phyloP scores from a whole-genome alignment of 192 early-diverging fungal genomes.

The Ambispora gerdemannii region DNA sequence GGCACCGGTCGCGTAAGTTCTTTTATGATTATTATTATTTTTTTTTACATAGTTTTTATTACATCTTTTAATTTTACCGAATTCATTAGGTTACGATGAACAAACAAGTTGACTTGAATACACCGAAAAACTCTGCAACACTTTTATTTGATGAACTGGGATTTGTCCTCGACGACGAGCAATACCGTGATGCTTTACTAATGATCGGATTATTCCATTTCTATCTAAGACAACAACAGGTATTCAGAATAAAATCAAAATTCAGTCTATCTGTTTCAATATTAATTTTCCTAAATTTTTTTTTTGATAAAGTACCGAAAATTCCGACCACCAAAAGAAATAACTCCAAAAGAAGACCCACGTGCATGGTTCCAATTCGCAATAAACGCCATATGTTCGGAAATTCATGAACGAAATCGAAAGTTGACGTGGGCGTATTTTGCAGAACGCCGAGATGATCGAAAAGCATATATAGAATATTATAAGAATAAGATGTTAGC shows the following conservation, averaged over 20 bases:
- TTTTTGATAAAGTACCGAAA: constrained; percentile 64
- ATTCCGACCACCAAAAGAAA: constrained; percentile 76
- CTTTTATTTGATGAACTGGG: constrained; percentile 90
- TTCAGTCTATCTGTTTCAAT: background rate
- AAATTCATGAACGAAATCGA: constrained; percentile 83
- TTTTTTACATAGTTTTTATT: background rate
- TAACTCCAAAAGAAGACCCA: constrained; percentile 82
- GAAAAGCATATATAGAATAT: constrained; percentile 70
- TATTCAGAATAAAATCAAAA: constrained; percentile 20
- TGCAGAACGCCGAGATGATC: constrained; percentile 76
- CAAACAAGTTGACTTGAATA: constrained; percentile 57
- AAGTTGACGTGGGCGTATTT: constrained; percentile 85
- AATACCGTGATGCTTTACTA: constrained; percentile 77
- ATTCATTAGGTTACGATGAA: constrained; percentile 62
- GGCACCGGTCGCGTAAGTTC: constrained; percentile 70
- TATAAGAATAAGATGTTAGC: constrained; percentile 64
- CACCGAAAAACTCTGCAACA: constrained; percentile 60
- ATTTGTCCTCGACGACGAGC: constrained; percentile 86
- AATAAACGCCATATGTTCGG: constrained; percentile 70
- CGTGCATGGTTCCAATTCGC: constrained; percentile 79
- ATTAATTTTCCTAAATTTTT: background rate
- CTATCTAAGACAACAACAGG: constrained; percentile 72
- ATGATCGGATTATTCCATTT: constrained; percentile 82
- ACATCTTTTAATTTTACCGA: background rate
- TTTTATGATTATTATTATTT: background rate